phyloP scores from a whole-genome alignment of 306 rosid genomes.

The Clitoria ternatea region DNA sequence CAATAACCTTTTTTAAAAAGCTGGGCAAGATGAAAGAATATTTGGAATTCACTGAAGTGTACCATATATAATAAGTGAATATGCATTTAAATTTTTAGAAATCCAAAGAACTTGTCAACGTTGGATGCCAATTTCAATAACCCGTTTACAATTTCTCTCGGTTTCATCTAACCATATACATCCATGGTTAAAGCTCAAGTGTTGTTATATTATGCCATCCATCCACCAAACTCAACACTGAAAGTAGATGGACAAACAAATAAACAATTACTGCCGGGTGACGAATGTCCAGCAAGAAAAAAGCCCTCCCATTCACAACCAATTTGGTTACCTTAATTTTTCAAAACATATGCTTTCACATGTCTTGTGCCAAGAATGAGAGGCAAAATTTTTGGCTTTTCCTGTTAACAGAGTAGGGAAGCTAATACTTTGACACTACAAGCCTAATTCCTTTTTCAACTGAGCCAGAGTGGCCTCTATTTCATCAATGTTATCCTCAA shows the following conservation, averaged over 20 bases:
- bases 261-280: neutral
- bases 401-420: neutral
- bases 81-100: neutral
- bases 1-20: too few species aligned
- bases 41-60: neutral
- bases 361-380: neutral
- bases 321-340: neutral
- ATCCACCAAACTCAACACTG: neutral
- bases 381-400: neutral
- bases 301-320: neutral
- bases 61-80: too few species aligned
- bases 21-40: neutral
- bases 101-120: neutral
- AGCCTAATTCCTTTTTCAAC: conserved; percentile 86
- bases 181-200: neutral
- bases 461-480: conserved; percentile 88
- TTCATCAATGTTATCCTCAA: conserved; percentile 76
- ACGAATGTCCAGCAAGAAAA: neutral
- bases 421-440: conserved; percentile 35
- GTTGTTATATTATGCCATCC: neutral
- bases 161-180: conserved; percentile 1
- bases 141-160: neutral
- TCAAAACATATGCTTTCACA: conserved; percentile 1
- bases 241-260: neutral
- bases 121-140: neutral